A percentile compares a stretch with the other conserved stretches of the same genome.
phyloP scores from a whole-genome alignment of 805 yeast species.

The Schwanniomyces vanrijiae region DNA sequence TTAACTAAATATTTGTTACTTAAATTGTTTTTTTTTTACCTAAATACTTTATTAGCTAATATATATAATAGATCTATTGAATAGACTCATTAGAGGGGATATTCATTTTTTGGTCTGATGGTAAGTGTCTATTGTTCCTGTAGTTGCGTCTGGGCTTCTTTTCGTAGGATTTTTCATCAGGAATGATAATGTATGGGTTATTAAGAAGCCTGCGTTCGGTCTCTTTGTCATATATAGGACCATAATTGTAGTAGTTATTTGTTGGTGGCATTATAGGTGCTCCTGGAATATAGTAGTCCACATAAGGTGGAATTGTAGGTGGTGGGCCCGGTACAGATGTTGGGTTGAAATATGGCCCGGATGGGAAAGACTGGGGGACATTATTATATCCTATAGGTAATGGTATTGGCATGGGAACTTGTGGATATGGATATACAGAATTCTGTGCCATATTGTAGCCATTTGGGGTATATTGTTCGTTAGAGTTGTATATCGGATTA shows the following conservation, averaged over 20 bases:
- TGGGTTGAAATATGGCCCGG: not conserved
- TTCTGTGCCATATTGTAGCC: not conserved
- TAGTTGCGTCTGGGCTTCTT: slow-evolving; percentile 1
- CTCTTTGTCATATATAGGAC: slow-evolving; percentile 22
- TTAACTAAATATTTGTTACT: too few species aligned
- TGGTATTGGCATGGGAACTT: slow-evolving; percentile 2
- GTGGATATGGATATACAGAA: not conserved
- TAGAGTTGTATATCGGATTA: not conserved
- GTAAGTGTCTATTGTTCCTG: slow-evolving; percentile 1
- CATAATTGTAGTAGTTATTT: slow-evolving; percentile 4
- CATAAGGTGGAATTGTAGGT: not conserved
- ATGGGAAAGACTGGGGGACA: not conserved
- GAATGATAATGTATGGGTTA: slow-evolving; percentile 29
- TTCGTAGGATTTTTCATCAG: slow-evolving; percentile 14
- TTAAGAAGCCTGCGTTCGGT: slow-evolving; percentile 25
- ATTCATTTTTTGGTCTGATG: not conserved
- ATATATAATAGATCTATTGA: not conserved
- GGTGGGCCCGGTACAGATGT: not conserved
- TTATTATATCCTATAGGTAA: slow-evolving; percentile 2
- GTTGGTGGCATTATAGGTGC: slow-evolving; percentile 4
- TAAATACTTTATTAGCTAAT: not conserved
- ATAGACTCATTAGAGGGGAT: not conserved
- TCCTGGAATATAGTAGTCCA: slow-evolving; percentile 2
- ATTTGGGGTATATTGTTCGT: slow-evolving; percentile 1
- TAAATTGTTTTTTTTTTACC: too few species aligned